These are phyloP conservation scores for Teunomyces funiuensis DNA, from an alignment of 805 yeast species.

Conservation along the genomic window DNA sequence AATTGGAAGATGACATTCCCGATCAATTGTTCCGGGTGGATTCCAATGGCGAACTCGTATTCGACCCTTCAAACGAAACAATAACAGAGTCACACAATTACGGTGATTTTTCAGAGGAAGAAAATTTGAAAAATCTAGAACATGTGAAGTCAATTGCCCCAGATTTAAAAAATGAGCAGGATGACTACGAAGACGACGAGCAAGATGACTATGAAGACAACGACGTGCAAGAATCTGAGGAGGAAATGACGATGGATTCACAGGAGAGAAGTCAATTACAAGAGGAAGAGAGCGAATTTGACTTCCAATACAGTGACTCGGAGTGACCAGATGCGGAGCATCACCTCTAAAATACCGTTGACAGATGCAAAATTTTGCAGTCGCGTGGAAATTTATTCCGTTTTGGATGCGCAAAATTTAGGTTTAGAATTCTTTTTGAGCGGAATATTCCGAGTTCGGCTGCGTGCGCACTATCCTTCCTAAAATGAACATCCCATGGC, in stretches of 20 bases:
- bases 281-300: slow-evolving; percentile 19
- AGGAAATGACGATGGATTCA: slow-evolving; percentile 5
- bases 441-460: neutral
- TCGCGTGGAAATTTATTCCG: neutral
- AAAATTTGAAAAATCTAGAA: neutral
- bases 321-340: slow-evolving; percentile 6
- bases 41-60: slow-evolving; percentile 22
- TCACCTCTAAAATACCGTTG: too few relatives aligned
- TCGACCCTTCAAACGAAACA: slow-evolving; percentile 15
- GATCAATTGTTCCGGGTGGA: slow-evolving; percentile 17
- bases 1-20: slow-evolving; percentile 16
- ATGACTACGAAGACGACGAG: too few relatives aligned
- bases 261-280: slow-evolving; percentile 8
- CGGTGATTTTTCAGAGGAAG: too few relatives aligned
- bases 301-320: slow-evolving; percentile 18
- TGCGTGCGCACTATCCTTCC: slow-evolving; percentile 2
- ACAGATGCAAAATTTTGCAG: neutral
- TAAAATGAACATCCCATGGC: neutral
- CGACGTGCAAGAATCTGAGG: neutral
- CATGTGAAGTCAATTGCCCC: neutral
- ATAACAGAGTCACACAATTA: neutral
- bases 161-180: neutral
- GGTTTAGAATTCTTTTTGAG: too few relatives aligned
- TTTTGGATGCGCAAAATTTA: too few relatives aligned
- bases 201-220: neutral